A percentile compares a stretch with the other conserved stretches of the same genome.
Evolutionary conservation across 2,329 filamentous ascomycete genomes (phyloP).

Genomic region (Aspergillus alliaceus): DNA sequence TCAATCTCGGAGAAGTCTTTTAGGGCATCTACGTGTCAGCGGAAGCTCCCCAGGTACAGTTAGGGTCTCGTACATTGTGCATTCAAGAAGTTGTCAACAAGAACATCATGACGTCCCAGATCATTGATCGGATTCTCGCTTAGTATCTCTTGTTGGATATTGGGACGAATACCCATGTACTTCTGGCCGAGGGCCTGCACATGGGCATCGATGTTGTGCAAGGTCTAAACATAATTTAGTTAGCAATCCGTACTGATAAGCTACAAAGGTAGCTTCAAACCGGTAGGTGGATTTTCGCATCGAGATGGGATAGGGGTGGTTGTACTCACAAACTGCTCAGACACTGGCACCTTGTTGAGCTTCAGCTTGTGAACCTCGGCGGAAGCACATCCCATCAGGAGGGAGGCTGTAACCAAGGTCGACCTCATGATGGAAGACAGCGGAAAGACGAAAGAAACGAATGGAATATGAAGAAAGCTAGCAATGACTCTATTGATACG

Average conservation of each 20-base stretch:
- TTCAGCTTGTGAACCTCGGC: slow-evolving; percentile 94
- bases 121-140: slow-evolving; percentile 67
- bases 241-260: slow-evolving; percentile 1
- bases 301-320: not conserved
- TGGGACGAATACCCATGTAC: slow-evolving; percentile 82
- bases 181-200: slow-evolving; percentile 86
- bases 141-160: slow-evolving; percentile 74
- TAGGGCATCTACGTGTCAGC: slow-evolving; percentile 36
- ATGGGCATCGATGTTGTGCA: slow-evolving; percentile 77
- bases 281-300: not conserved
- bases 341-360: slow-evolving; percentile 92
- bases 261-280: too few relatives aligned
- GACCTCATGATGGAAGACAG: slow-evolving; percentile 70
- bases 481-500: slow-evolving; percentile 15
- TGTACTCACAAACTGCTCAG: slow-evolving; percentile 81
- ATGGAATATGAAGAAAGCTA: slow-evolving; percentile 2
- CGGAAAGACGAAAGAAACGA: slow-evolving; percentile 1
- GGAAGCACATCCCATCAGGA: slow-evolving; percentile 78
- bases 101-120: slow-evolving; percentile 73
- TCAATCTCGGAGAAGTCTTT: slow-evolving; percentile 91
- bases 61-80: slow-evolving; percentile 77
- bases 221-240: slow-evolving; percentile 54
- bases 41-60: slow-evolving; percentile 16
- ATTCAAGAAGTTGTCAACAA: slow-evolving; percentile 96
- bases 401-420: slow-evolving; percentile 72